Base-by-base conservation (phyloP, 2,329 filamentous ascomycete genomes). In the Lasiodiplodia sp. region DNA sequence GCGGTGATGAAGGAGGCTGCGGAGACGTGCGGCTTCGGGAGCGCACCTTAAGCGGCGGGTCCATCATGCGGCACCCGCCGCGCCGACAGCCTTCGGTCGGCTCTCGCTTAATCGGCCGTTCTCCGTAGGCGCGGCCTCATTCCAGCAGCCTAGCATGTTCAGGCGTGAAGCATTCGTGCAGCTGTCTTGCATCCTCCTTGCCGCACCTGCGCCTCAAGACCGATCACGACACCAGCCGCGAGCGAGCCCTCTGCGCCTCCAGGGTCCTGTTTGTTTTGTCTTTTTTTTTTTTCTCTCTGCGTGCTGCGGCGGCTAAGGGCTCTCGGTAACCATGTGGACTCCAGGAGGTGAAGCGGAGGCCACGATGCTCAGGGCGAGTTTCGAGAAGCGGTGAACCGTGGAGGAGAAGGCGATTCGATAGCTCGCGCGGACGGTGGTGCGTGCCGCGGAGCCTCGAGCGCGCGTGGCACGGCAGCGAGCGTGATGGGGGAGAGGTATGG, bases 1-100 rank as follows among this genome's bases (percentile, higher is more conserved):
- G 44, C 44, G 25, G 44, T 63, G 58, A 63, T 63, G 58, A 63
- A 63, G 58, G 58, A 63, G 58, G 44, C 58, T 51, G 25, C 38
- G 40, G 57, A 47, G 38, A 18, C 23, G 38, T 21, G 57, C 57
- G 57, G 57, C 37, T 49, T 62, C 38, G 40, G 57, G 56, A 58
- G 38, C 44, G 57, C 37, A 47, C 57, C 56, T 58, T 58, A 58
- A 57, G 21, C 14, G 14, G n/a, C 38, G 38, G 57, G 57, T 31
- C 57, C 38, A 62, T 47, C 57, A 25, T 34, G 57, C 57, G 57
- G 31, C 38, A 49, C 57, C 38, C 57, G 57, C 11, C 57, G 57
- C 21, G 14, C 23, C 21, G 37, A 44, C 21, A 31, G 10, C 31
- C 18, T 21, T 57, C 55, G 28, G 55, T 44, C 56, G 56, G 56